Base-by-base conservation (phyloP, 306 rosid genomes). In the Quercus ilex region DNA sequence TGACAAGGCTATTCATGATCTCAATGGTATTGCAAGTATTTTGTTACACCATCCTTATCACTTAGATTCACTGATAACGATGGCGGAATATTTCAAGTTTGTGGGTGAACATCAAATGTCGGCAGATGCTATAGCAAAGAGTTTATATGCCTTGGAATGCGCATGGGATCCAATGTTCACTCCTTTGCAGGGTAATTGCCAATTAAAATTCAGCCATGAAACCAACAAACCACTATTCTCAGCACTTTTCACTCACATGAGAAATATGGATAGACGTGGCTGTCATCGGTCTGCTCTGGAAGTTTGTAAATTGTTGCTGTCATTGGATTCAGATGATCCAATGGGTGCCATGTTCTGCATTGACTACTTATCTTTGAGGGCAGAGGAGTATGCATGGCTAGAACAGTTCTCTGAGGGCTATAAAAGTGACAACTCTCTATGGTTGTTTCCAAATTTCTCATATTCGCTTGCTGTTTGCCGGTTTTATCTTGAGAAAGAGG, bases 231-330 rank as follows among this genome's bases (percentile, higher is more conserved):
- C 97, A 18, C 72, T 89, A 51, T 93, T 91, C 81, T 74, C 73
- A 17, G 85, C 92, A 53, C 97, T 93, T 80, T 95, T 95, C 77
- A 87, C 88, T 77, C 99, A 93, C 88, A 86, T 95, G 92, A 95
- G 90, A 82, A 93, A 90, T 78, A 84, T 95, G 90, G 90, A 95
- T 73, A 84, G 96, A 77, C 97, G 99, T 58, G 99, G 99, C 62
- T 95, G 97, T 81, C 98, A 95, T 89, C 89, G 99, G 75, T 93
- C 98, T 71, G 98, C 98, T 84, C 87, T 95, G 77, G 98, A 95
- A 83, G 98, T 93, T 80, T 95, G 98, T 87, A 95, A 93, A 80
- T 78, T 95, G 67, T 83, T 95, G 89, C 93, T 95, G 81, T 93
- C 97, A 14, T 86, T 95, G 67, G 99, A 95, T 86, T 89, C 86